Conservation (phyloP, 2,329 filamentous ascomycete species). For the Lasiodiplodia hormozganensis region DNA sequence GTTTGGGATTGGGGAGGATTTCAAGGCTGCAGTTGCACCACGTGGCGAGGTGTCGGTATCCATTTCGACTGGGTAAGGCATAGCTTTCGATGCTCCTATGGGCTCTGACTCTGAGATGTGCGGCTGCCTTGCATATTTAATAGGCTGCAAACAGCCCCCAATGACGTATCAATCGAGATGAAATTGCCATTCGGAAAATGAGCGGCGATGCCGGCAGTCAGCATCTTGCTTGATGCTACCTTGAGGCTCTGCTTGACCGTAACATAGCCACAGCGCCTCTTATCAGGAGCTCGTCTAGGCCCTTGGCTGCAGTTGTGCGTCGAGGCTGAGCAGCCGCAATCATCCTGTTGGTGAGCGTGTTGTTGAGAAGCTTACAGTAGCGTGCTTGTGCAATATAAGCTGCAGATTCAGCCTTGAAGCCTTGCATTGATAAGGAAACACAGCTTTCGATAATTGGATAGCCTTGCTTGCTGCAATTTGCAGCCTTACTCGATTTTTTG, state of each 20-base stretch:
- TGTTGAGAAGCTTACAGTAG: not conserved
- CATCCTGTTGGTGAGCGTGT: not conserved
- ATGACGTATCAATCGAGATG: not conserved
- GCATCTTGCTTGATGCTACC: not conserved
- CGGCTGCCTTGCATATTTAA: not conserved
- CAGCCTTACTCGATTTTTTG: not conserved
- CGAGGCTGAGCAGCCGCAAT: not conserved
- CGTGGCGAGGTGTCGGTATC: not conserved
- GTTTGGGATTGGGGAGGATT: too few relatives aligned
- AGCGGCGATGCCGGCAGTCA: not conserved
- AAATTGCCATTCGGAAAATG: not conserved
- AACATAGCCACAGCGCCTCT: not conserved
- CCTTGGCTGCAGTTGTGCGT: not conserved
- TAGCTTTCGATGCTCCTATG: not conserved
- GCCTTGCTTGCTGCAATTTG: not conserved
- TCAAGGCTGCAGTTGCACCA: not conserved
- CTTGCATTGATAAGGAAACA: not conserved
- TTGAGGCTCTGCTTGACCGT: not conserved
- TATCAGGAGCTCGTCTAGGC: not conserved
- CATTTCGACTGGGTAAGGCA: not conserved
- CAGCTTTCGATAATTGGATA: not conserved
- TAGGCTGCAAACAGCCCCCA: not conserved
- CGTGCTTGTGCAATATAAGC: not conserved
- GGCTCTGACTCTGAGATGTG: not conserved
- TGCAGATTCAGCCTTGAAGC: not conserved